Evolutionary conservation across 192 early-diverging fungal species (phyloP), one percentile per base, ranked within the genome.

Genomic region (Dissophora ornata): DNA sequence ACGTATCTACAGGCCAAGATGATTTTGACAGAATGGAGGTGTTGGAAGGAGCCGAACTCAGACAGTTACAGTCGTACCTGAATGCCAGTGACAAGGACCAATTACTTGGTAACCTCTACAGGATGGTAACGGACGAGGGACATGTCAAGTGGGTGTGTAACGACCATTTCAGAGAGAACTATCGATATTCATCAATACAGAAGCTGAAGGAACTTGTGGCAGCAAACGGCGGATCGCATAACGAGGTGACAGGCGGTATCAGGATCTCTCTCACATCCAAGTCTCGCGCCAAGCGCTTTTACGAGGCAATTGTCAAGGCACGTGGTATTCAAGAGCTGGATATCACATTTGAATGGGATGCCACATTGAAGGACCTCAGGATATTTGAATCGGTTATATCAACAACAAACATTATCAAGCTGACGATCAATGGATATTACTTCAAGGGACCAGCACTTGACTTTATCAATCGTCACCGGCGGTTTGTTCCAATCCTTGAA

Each of bases 131-230:
- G 2, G 4, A 10, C 1, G 15, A 60, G n/a, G 67, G 67, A 1
- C 56, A 69, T 54, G 67, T 69, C 11, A 69, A 69, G 30, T 69
- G 67, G 67, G 67, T 69, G 0, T 59, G 67, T 26, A 38, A 40
- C 2, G 49, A 58, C 24, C 67, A 69, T n/a, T 69, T 30, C 57
- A 40, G 57, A 1, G 47, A 28, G 34, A 69, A 29, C 29, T 69
- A 60, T 18, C 25, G 41, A 18, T 24, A 13, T 1, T 15, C 54
- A 16, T 34, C 34, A 26, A 22, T 44, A 0, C 12, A 65, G 42
- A 21, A 41, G 22, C 28, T 65, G 12, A 26, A 32, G 32, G 52
- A 55, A 9, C 15, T 34, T 9, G 52, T 65, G 0, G 29, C 45
- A 2, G 26, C 9, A 11, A 29, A 32, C 16, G 41, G 30, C 0